phyloP scores from a whole-genome alignment of 352 stramenopile species.

The Pythium folliculosum region DNA sequence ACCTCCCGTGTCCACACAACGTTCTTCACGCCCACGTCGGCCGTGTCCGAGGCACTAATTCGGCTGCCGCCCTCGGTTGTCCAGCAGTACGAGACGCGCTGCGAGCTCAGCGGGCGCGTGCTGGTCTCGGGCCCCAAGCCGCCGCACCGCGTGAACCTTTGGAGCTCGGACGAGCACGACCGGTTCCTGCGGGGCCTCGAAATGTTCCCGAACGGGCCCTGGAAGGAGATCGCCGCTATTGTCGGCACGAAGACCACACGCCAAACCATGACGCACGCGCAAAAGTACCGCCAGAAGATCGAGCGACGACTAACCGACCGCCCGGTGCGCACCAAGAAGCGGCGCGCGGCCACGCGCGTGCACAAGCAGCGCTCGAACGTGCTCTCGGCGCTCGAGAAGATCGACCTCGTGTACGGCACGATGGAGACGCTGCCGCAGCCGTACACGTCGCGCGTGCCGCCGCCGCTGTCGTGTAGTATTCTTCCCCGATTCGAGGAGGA shows the following conservation, averaged over 20 bases:
- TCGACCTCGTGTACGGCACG: constrained; percentile 3
- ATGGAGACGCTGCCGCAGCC: not conserved
- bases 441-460: not conserved
- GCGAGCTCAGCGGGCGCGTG: constrained; percentile 7
- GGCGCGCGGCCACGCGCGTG: constrained; percentile 13
- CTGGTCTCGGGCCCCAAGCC: not conserved
- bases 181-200: constrained; percentile 62
- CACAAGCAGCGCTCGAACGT: constrained; percentile 15
- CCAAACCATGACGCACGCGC: constrained; percentile 93
- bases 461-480: not conserved
- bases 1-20: constrained; percentile 8
- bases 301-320: constrained; percentile 43
- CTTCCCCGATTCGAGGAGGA: not conserved
- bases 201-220: constrained; percentile 60
- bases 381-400: constrained; percentile 6
- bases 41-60: constrained; percentile 1
- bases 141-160: constrained; percentile 10
- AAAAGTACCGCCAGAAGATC: constrained; percentile 92
- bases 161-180: constrained; percentile 16
- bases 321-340: constrained; percentile 30
- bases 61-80: constrained; percentile 16
- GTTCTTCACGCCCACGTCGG: constrained; percentile 9
- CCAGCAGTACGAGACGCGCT: constrained; percentile 17
- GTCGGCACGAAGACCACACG: constrained; percentile 70
- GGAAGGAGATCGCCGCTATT: constrained; percentile 66